These are phyloP conservation scores for Metarhizium sp. DNA, from an alignment of 2,329 filamentous ascomycete species.

Conservation along the genomic window DNA sequence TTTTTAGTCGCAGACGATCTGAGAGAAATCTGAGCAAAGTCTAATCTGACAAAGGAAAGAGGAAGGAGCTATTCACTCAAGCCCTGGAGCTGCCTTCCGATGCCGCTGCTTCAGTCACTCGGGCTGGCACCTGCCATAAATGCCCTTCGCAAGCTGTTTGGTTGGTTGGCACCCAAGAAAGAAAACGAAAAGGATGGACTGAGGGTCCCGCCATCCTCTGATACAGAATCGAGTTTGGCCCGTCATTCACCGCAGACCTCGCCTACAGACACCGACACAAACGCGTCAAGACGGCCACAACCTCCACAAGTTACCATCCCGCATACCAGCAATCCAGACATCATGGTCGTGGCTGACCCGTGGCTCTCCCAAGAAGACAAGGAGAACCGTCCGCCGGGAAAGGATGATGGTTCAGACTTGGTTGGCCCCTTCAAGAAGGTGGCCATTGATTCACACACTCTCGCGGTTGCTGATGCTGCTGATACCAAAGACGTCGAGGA, in stretches of 20 bases:
- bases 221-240: background rate
- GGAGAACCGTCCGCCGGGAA: conserved; percentile 19
- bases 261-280: conserved; percentile 4
- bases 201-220: background rate
- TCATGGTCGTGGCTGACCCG: conserved; percentile 8
- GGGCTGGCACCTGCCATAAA: conserved; percentile 21
- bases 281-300: background rate
- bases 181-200: background rate
- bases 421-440: conserved; percentile 12
- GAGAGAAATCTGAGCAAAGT: background rate
- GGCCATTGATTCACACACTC: conserved; percentile 8
- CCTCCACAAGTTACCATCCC: background rate
- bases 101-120: conserved; percentile 19
- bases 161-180: conserved; percentile 15
- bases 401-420: background rate
- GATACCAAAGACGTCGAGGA: background rate
- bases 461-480: background rate
- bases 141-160: conserved; percentile 22
- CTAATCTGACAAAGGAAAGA: background rate
- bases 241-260: background rate
- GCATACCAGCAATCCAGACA: background rate
- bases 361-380: conserved; percentile 12
- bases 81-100: conserved; percentile 2
- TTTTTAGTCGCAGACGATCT: background rate
- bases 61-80: background rate